These are phyloP conservation scores for Diaporthe humulicola DNA, from an alignment of 2,329 filamentous ascomycete species.

Conservation along the genomic window DNA sequence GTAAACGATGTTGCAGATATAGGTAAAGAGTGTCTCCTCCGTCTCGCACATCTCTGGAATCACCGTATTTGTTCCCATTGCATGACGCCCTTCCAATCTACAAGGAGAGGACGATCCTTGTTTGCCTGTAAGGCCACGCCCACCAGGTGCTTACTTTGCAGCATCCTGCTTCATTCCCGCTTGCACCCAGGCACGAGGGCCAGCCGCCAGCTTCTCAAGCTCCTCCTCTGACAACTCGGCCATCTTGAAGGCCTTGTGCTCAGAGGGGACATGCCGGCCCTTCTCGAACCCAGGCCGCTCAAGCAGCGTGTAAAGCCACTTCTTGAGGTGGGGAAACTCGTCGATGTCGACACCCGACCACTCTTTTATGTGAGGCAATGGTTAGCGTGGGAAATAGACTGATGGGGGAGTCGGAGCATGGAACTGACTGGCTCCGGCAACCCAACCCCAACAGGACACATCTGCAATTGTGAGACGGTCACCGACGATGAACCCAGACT, in stretches of 20 bases:
- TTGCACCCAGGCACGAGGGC: constrained; percentile 71
- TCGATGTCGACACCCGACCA: constrained; percentile 78
- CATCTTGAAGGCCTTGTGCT: constrained; percentile 67
- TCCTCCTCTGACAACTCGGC: constrained; percentile 54
- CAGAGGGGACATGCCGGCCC: constrained; percentile 76
- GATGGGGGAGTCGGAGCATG: not conserved
- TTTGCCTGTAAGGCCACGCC: no score
- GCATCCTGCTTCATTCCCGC: constrained; percentile 73
- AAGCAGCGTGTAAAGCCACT: constrained; percentile 81
- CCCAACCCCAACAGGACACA: constrained; percentile 85
- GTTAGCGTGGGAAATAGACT: not conserved
- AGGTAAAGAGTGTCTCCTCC: not conserved
- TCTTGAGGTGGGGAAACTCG: constrained; percentile 81
- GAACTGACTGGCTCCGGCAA: constrained; percentile 65
- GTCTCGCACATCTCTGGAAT: no score
- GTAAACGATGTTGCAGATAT: not conserved
- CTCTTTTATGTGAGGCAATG: constrained; percentile 52
- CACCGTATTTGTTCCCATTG: not conserved
- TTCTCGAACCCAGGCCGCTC: constrained; percentile 80
- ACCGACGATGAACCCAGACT: constrained; percentile 73
- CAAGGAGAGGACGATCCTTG: not conserved
- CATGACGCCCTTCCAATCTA: not conserved
- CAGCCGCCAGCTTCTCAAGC: constrained; percentile 64
- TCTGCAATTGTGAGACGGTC: constrained; percentile 82
- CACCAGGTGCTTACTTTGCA: constrained; percentile 52